phyloP scores from a whole-genome alignment of 441 rosid genomes.

The Syzygium syzygioides region DNA sequence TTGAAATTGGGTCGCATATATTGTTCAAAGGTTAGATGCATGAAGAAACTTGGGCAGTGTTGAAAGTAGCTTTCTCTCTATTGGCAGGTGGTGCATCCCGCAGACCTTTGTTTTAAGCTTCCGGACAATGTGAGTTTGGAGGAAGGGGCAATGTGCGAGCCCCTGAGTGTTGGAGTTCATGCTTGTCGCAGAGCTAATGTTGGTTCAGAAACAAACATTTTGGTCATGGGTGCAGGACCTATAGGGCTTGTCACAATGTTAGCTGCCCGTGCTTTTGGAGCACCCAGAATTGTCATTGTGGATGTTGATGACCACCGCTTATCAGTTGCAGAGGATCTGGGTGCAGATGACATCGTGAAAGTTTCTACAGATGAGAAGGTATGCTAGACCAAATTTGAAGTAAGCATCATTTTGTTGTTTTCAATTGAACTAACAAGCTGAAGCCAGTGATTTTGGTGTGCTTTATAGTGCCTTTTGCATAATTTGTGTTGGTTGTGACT shows the following conservation, averaged over 20 bases:
- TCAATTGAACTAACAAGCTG: background rate
- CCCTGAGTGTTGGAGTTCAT: constrained; percentile 84
- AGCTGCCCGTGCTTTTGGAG: constrained; percentile 87
- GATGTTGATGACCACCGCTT: constrained; percentile 78
- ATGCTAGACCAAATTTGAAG: background rate
- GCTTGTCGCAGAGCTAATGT: constrained; percentile 81
- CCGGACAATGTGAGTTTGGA: constrained; percentile 85
- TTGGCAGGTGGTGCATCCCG: constrained; percentile 83
- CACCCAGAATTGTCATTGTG: constrained; percentile 64
- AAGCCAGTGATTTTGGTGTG: background rate
- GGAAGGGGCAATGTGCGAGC: constrained; percentile 98
- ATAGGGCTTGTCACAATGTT: constrained; percentile 84
- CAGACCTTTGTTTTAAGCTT: constrained; percentile 77
- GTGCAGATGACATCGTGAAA: constrained; percentile 58
- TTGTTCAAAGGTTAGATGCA: background rate
- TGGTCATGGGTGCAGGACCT: constrained; percentile 94
- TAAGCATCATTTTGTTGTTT: background rate
- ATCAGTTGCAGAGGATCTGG: constrained; percentile 76
- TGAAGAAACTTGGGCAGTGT: background rate
- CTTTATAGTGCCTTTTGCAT: background rate
- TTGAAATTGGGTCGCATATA: background rate
- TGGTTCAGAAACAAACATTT: constrained; percentile 66
- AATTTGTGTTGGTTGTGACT: background rate
- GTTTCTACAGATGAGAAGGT: constrained; percentile 66
- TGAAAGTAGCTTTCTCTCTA: background rate